Evolutionary conservation across 2,329 filamentous ascomycete genomes (phyloP).

Genomic region (Alternaria brassicae): DNA sequence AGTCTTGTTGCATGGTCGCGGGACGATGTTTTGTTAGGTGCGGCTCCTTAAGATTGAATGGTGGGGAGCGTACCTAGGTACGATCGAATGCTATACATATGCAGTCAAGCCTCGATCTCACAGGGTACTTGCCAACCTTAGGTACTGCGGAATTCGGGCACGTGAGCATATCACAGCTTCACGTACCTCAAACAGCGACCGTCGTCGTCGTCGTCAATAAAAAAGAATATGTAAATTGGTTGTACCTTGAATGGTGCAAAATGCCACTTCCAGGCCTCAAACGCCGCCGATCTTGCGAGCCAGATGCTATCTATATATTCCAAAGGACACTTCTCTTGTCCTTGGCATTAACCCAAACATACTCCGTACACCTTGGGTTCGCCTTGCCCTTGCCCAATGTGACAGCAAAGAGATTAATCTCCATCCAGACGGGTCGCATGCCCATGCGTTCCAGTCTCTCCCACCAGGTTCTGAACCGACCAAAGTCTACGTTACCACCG

Average conservation of each 20-base stretch:
- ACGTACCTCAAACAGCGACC: not conserved
- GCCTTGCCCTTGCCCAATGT: constrained; percentile 35
- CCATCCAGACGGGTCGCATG: constrained; percentile 46
- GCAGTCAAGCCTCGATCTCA: not conserved
- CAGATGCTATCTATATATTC: constrained; percentile 19
- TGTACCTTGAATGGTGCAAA: not conserved
- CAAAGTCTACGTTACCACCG: constrained; percentile 33
- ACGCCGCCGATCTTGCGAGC: not conserved
- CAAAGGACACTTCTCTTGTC: constrained; percentile 40
- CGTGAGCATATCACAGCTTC: not conserved
- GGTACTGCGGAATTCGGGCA: not conserved
- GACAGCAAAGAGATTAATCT: constrained; percentile 44
- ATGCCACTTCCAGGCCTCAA: not conserved
- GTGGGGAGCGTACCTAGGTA: not conserved
- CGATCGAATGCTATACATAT: not conserved
- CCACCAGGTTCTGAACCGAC: constrained; percentile 42
- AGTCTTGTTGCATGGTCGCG: not conserved
- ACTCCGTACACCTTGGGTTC: constrained; percentile 43
- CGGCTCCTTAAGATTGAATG: not conserved
- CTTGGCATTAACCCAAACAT: constrained; percentile 45
- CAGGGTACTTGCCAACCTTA: too few species aligned
- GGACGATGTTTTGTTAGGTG: not conserved
- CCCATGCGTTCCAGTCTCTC: constrained; percentile 45
- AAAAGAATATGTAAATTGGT: not conserved
- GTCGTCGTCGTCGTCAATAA: not conserved